A percentile compares a stretch with the other conserved stretches of the same genome.
Conservation (phyloP, 768 basidiomycete genomes). For the Lactifluus piperatus region DNA sequence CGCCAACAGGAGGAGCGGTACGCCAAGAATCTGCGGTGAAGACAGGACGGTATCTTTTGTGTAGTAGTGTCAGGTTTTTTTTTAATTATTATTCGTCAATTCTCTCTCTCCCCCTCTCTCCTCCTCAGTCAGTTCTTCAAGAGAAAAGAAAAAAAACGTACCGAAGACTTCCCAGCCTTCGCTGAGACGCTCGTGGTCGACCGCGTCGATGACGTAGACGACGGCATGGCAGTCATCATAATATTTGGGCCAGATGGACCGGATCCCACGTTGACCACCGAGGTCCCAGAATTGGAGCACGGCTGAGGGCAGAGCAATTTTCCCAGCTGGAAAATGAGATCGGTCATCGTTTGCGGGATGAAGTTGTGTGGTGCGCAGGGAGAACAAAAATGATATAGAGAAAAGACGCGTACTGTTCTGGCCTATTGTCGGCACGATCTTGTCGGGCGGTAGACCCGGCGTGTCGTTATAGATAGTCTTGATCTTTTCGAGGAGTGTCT, state of each 20-base stretch:
- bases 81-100: constrained; percentile 21
- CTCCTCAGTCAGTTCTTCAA: no score
- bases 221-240: constrained; percentile 97
- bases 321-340: constrained; percentile 61
- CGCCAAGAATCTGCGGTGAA: constrained; percentile 79
- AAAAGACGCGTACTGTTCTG: constrained; percentile 82
- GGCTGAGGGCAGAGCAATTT: constrained; percentile 86
- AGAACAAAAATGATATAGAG: no score
- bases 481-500: constrained; percentile 89
- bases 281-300: constrained; percentile 97
- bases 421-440: constrained; percentile 93
- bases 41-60: constrained; percentile 72
- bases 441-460: constrained; percentile 83
- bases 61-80: no score
- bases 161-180: constrained; percentile 99
- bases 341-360: no score
- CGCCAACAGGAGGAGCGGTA: constrained; percentile 86
- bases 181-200: constrained; percentile 77
- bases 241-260: constrained; percentile 90
- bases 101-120: no score
- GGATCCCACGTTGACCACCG: constrained; percentile 89
- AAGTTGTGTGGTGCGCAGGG: no score
- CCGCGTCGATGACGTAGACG: constrained; percentile 89
- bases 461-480: constrained; percentile 86
- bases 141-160: constrained; percentile 38